Evolutionary conservation across 495 filamentous ascomycete species (phyloP).

Genomic region (Thermothielavioides terrestris): DNA sequence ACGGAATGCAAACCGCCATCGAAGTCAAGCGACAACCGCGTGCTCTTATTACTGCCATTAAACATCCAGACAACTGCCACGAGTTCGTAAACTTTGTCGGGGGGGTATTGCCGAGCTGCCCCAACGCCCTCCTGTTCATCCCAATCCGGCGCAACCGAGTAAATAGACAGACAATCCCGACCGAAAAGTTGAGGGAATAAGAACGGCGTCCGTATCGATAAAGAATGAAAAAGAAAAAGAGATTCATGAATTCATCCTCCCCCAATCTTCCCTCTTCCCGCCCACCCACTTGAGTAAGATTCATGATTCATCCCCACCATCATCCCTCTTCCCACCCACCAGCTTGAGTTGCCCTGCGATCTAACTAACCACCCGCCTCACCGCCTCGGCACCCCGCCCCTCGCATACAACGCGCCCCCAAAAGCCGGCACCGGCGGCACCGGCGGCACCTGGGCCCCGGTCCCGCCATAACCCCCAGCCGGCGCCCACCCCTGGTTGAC

Average conservation of each 20-base stretch:
- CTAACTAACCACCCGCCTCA: not conserved
- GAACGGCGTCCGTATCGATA: too few relatives aligned
- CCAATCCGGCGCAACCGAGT: not conserved
- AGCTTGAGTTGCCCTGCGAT: too few relatives aligned
- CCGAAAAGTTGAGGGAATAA: too few relatives aligned
- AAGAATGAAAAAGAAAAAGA: not conserved
- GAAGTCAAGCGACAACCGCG: not conserved
- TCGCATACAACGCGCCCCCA: conserved; percentile 26
- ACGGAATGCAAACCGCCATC: too few relatives aligned
- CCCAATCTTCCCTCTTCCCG: too few relatives aligned
- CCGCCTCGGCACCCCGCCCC: conserved; percentile 21
- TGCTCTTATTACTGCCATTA: too few relatives aligned
- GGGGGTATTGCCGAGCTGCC: conserved; percentile 4
- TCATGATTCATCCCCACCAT: not conserved
- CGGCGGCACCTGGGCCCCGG: not conserved
- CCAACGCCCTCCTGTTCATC: not conserved
- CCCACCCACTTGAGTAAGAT: too few relatives aligned
- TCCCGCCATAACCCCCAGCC: conserved; percentile 13
- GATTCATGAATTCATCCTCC: too few relatives aligned
- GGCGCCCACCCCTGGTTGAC: conserved; percentile 52
- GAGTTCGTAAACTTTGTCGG: not conserved
- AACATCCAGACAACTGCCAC: not conserved
- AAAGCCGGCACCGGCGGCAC: conserved; percentile 26
- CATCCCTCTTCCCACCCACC: not conserved
- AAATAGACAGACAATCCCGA: not conserved